A percentile compares a stretch with the other conserved stretches of the same genome.
Evolutionary conservation across 345 rosid genomes (phyloP).

Genomic region (Euphorbia pulcherrima): DNA sequence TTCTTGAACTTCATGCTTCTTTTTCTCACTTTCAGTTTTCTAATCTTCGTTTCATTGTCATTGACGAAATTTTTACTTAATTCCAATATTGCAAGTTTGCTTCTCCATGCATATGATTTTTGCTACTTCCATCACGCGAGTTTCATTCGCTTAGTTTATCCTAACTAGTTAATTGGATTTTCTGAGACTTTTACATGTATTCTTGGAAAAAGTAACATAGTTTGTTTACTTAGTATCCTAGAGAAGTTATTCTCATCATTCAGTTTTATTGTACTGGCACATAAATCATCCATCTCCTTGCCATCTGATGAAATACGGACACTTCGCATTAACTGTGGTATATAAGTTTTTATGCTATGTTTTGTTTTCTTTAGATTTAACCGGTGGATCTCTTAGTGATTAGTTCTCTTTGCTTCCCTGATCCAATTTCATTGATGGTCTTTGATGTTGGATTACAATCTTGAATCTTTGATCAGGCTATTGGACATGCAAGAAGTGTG

Average conservation of each 20-base stretch:
- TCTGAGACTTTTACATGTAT: not conserved
- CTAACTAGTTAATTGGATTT: not conserved
- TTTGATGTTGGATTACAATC: conserved; percentile 10
- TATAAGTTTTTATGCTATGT: not conserved
- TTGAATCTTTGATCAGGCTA: conserved; percentile 26
- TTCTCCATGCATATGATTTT: not conserved
- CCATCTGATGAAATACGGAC: not conserved
- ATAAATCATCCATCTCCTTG: not conserved
- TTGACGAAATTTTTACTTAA: not conserved
- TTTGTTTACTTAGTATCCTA: not conserved
- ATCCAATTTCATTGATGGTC: conserved; percentile 1
- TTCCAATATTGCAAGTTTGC: not conserved
- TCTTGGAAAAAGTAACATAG: not conserved
- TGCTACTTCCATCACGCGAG: not conserved
- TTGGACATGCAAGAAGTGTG: conserved; percentile 17
- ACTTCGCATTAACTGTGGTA: not conserved
- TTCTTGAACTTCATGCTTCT: not conserved
- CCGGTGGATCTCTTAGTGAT: not conserved
- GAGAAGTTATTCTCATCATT: not conserved
- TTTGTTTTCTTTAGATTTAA: not conserved
- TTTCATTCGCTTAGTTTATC: not conserved
- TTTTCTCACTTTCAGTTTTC: not conserved
- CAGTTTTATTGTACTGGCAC: not conserved
- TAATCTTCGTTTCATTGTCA: not conserved
- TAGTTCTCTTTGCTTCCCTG: not conserved